Conservation (phyloP, 2,329 filamentous ascomycete genomes). For the Hypoxylon sp. region DNA sequence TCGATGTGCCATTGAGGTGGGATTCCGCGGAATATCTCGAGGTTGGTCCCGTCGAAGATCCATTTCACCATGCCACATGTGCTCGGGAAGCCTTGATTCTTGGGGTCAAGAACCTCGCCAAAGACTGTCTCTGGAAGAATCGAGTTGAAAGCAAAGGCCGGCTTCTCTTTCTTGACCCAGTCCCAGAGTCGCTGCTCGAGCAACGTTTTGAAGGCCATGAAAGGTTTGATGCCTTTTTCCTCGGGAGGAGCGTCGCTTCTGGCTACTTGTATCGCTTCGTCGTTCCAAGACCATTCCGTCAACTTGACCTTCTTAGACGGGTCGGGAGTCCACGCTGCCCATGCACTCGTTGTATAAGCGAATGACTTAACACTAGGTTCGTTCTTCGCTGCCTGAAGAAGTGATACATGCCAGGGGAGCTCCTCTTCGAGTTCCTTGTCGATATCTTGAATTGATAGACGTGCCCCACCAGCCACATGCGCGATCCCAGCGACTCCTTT, state of each 20-base stretch:
- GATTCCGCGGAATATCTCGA: conserved; percentile 45
- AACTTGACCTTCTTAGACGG: conserved; percentile 45
- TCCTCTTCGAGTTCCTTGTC: conserved; percentile 48
- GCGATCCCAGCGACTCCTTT: conserved; percentile 50
- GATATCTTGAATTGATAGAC: conserved; percentile 45
- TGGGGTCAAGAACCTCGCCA: conserved; percentile 51
- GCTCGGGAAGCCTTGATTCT: conserved; percentile 52
- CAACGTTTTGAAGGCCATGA: conserved; percentile 55
- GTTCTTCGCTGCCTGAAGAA: conserved; percentile 49
- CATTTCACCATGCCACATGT: conserved; percentile 55
- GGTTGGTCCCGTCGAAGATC: conserved; percentile 50
- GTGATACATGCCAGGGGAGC: conserved; percentile 33
- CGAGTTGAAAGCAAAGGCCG: conserved; percentile 53
- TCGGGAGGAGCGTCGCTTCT: conserved; percentile 33
- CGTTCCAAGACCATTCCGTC: conserved; percentile 53
- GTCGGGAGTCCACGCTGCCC: conserved; percentile 54
- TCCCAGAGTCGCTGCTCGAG: conserved; percentile 55
- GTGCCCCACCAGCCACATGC: conserved; percentile 48
- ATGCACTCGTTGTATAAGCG: conserved; percentile 54
- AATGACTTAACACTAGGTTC: conserved; percentile 51
- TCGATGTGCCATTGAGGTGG: conserved; percentile 55
- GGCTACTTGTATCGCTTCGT: conserved; percentile 49
- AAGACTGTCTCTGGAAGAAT: conserved; percentile 54
- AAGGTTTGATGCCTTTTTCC: conserved; percentile 49
- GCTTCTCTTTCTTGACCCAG: conserved; percentile 53